phyloP scores from a whole-genome alignment of 1,284 basidiomycete genomes.

The Ceratobasidium sp. region DNA sequence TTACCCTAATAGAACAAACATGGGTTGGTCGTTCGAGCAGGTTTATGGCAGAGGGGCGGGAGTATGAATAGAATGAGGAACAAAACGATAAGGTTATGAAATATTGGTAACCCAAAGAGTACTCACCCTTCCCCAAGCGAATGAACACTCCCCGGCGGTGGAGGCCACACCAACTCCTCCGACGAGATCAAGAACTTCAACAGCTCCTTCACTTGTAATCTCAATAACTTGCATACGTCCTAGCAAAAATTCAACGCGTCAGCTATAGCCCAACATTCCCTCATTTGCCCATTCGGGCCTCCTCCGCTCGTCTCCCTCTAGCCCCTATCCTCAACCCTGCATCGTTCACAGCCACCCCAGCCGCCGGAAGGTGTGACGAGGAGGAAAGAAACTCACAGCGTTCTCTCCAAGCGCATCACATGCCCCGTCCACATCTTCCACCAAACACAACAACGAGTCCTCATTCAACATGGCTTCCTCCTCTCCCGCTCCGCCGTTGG shows the following conservation, averaged over 20 bases:
- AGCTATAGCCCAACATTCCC: too few relatives aligned
- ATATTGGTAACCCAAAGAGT: not conserved
- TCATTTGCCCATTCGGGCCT: too few relatives aligned
- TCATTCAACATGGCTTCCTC: constrained; percentile 40
- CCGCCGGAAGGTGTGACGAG: not conserved
- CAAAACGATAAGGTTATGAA: not conserved
- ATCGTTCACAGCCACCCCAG: not conserved
- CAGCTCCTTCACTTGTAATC: constrained; percentile 34
- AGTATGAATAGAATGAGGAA: not conserved
- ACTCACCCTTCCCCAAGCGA: constrained; percentile 39
- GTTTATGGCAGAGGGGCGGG: not conserved
- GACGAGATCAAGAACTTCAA: constrained; percentile 33
- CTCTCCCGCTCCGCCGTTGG: not conserved
- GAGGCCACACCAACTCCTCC: constrained; percentile 38
- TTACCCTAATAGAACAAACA: constrained; percentile 6
- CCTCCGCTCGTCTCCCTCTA: too few relatives aligned
- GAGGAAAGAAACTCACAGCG: not conserved
- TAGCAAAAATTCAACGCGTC: not conserved
- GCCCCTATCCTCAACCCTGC: too few relatives aligned
- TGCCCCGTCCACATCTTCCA: constrained; percentile 32
- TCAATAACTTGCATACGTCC: constrained; percentile 33
- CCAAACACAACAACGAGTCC: constrained; percentile 36
- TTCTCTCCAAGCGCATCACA: constrained; percentile 37
- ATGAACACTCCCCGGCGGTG: constrained; percentile 36
- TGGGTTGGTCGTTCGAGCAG: not conserved